phyloP scores from a whole-genome alignment of 768 basidiomycete species.

The Pisolithus tinctorius region DNA sequence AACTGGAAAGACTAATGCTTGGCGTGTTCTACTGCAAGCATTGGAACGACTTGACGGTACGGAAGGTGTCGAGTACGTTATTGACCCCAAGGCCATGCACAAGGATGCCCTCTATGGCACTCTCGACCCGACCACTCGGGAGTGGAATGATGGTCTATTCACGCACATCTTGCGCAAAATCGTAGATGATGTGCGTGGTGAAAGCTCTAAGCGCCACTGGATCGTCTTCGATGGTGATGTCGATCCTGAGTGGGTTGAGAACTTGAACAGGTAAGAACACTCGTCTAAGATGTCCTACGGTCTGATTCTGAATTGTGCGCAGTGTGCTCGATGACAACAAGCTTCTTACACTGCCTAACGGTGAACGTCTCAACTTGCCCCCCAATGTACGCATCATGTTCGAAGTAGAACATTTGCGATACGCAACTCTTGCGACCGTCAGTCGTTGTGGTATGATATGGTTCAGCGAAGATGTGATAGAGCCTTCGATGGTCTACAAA shows the following conservation, averaged over 20 bases:
- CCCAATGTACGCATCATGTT: constrained; percentile 99
- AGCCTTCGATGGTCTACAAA: constrained; percentile 84
- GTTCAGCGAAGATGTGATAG: constrained; percentile 97
- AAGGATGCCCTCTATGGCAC: constrained; percentile 98
- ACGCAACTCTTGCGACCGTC: constrained; percentile 96
- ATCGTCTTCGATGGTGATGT: constrained; percentile 99
- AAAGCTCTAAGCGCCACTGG: constrained; percentile 96
- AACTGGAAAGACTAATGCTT: constrained; percentile 93
- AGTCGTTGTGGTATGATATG: constrained; percentile 99
- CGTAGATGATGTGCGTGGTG: constrained; percentile 96
- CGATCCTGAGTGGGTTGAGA: constrained; percentile 99
- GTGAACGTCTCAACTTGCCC: constrained; percentile 94
- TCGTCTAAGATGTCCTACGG: neutral
- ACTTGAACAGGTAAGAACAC: constrained; percentile 81
- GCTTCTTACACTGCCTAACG: constrained; percentile 91
- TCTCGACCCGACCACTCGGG: constrained; percentile 92
- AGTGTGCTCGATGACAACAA: constrained; percentile 99
- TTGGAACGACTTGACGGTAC: constrained; percentile 85
- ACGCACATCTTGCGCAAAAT: constrained; percentile 97
- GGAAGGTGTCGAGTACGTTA: constrained; percentile 93
- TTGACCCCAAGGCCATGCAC: constrained; percentile 98
- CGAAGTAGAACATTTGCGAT: constrained; percentile 95
- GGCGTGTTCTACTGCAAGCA: constrained; percentile 89
- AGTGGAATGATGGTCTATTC: constrained; percentile 99
- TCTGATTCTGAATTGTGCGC: neutral